Evolutionary conservation across 2,329 filamentous ascomycete genomes (phyloP).

Genomic region (Fragosphaeria purpurea): DNA sequence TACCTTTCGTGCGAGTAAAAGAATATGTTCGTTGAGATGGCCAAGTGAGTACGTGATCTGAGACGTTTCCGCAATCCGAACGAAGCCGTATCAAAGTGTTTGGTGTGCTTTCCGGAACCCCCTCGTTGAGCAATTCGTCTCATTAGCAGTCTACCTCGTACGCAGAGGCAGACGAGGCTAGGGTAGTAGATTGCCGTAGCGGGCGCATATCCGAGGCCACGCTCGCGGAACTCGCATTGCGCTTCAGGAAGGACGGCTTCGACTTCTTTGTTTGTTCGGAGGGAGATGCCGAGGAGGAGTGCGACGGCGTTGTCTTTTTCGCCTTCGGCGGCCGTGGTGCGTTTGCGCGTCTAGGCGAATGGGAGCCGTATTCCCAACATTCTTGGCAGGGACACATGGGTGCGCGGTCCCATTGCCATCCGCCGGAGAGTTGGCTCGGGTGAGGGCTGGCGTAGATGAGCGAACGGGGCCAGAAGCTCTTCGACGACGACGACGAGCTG

Average conservation of each 20-base stretch:
- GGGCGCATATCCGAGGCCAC: slow-evolving; percentile 8
- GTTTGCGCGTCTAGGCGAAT: neutral
- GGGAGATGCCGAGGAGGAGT: neutral
- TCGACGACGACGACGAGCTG: slow-evolving; percentile 1
- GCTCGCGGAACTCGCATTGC: slow-evolving; percentile 9
- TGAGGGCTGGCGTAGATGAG: slow-evolving; percentile 8
- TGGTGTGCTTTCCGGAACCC: too few relatives aligned
- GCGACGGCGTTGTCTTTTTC: neutral
- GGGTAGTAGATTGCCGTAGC: neutral
- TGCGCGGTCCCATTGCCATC: slow-evolving; percentile 5
- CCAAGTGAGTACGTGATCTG: too few relatives aligned
- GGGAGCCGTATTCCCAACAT: slow-evolving; percentile 11
- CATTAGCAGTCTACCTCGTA: neutral
- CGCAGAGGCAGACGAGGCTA: neutral
- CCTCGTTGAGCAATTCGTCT: too few relatives aligned
- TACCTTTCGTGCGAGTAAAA: too few relatives aligned
- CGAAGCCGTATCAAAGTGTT: neutral
- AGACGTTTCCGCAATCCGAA: too few relatives aligned
- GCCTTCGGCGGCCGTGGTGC: slow-evolving; percentile 3
- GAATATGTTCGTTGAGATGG: too few relatives aligned
- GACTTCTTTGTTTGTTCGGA: neutral
- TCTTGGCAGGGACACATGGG: slow-evolving; percentile 12
- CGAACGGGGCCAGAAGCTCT: slow-evolving; percentile 2
- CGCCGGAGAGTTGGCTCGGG: slow-evolving; percentile 5
- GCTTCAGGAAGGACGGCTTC: neutral